These are phyloP conservation scores for Nicotiana attenuata DNA, from an alignment of 257 asterid genomes.

Conservation along the genomic window DNA sequence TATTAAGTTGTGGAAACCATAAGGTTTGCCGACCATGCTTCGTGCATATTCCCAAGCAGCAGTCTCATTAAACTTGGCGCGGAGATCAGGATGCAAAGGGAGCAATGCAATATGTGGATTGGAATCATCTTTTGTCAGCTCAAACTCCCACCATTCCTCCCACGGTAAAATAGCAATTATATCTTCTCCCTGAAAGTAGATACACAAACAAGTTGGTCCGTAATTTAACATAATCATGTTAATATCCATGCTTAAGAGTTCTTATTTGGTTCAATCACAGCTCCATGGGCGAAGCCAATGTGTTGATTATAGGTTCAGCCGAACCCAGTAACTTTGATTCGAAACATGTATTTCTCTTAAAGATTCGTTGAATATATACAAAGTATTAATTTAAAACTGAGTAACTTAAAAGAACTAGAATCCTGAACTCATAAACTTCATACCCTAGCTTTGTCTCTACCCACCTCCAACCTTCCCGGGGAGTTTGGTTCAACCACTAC, in stretches of 20 bases:
- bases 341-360: no score
- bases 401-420: no score
- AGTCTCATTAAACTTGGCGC: constrained; percentile 69
- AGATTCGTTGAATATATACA: no score
- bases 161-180: constrained; percentile 77
- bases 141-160: constrained; percentile 95
- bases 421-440: no score
- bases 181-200: constrained; percentile 62
- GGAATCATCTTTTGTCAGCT: constrained; percentile 68
- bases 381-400: no score
- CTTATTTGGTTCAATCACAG: not conserved
- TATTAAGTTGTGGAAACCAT: constrained; percentile 89
- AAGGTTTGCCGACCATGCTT: constrained; percentile 74
- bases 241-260: not conserved
- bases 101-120: constrained; percentile 90
- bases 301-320: no score
- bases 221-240: not conserved
- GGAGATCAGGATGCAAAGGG: constrained; percentile 70
- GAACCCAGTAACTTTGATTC: no score
- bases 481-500: not conserved
- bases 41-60: constrained; percentile 94
- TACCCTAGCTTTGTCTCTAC: no score
- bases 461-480: not conserved
- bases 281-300: no score
- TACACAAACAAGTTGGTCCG: constrained; percentile 6